A percentile compares a stretch with the other conserved stretches of the same genome.
Evolutionary conservation across 2,329 filamentous ascomycete genomes (phyloP).

Genomic region (Myriangium duriaei): DNA sequence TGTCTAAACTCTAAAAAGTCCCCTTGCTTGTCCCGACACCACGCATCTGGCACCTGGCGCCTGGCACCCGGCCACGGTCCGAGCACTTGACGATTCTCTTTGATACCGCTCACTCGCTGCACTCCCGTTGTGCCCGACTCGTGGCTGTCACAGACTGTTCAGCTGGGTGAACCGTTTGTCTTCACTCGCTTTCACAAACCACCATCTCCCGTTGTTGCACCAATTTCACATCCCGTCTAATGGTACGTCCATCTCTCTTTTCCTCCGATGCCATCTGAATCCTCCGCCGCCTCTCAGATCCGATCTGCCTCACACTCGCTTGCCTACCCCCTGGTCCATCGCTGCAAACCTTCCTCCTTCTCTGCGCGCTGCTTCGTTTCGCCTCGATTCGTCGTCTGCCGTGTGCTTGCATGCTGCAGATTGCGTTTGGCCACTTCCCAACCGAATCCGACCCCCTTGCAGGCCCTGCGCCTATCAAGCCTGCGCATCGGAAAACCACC

Average conservation of each 20-base stretch:
- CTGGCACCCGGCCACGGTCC: conserved; percentile 4
- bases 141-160: background rate
- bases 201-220: background rate
- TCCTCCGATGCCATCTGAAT: background rate
- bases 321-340: background rate
- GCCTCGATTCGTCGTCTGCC: background rate
- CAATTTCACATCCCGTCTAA: background rate
- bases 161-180: background rate
- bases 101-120: conserved; percentile 1
- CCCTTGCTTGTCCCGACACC: background rate
- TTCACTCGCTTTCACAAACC: background rate
- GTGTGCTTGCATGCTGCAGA: background rate
- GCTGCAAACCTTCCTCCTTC: background rate
- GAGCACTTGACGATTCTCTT: background rate
- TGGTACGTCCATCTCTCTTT: background rate
- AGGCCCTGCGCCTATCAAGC: background rate
- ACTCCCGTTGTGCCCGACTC: background rate
- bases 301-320: background rate
- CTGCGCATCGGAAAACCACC: background rate
- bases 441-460: background rate
- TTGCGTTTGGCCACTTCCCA: background rate
- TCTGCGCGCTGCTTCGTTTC: background rate
- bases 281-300: background rate
- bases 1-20: background rate
- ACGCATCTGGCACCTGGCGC: conserved; percentile 5